These are phyloP conservation scores for Rhodocollybia butyracea DNA, from an alignment of 768 basidiomycete species.

Conservation along the genomic window DNA sequence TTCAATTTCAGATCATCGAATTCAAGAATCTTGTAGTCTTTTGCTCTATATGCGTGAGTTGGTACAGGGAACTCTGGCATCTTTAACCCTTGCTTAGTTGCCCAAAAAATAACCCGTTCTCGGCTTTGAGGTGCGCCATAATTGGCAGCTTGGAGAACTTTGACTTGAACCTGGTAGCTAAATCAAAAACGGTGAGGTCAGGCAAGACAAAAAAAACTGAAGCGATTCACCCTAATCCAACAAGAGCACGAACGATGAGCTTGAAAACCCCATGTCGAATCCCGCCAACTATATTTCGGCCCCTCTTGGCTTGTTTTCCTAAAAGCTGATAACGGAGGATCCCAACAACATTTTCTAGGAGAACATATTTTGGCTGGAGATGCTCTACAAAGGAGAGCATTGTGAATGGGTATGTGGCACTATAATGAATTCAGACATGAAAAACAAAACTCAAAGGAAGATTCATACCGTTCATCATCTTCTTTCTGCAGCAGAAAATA, in stretches of 20 bases:
- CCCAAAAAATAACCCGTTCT: constrained; percentile 65
- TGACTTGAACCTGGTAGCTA: constrained; percentile 67
- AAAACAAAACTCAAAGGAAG: neutral
- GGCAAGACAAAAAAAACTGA: neutral
- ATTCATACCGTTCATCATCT: constrained; percentile 56
- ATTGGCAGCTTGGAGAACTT: constrained; percentile 64
- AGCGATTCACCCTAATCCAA: constrained; percentile 56
- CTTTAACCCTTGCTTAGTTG: constrained; percentile 51
- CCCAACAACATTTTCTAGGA: constrained; percentile 73
- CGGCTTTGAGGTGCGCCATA: constrained; percentile 75
- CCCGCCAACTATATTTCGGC: constrained; percentile 28
- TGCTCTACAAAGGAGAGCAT: constrained; percentile 71
- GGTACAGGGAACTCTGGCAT: constrained; percentile 67
- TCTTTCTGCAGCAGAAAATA: constrained; percentile 34
- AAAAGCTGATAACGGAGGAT: constrained; percentile 49
- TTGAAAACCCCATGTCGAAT: constrained; percentile 63
- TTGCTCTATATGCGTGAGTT: constrained; percentile 45
- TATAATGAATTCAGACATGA: constrained; percentile 16
- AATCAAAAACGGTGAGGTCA: constrained; percentile 1
- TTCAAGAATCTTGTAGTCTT: constrained; percentile 40
- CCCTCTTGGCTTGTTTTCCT: constrained; percentile 29
- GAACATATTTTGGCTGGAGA: constrained; percentile 58
- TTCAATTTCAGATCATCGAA: constrained; percentile 28
- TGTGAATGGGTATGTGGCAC: constrained; percentile 62
- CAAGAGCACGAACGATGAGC: constrained; percentile 56